Conservation (phyloP, 345 rosid genomes). For the Conringia planisiliqua region DNA sequence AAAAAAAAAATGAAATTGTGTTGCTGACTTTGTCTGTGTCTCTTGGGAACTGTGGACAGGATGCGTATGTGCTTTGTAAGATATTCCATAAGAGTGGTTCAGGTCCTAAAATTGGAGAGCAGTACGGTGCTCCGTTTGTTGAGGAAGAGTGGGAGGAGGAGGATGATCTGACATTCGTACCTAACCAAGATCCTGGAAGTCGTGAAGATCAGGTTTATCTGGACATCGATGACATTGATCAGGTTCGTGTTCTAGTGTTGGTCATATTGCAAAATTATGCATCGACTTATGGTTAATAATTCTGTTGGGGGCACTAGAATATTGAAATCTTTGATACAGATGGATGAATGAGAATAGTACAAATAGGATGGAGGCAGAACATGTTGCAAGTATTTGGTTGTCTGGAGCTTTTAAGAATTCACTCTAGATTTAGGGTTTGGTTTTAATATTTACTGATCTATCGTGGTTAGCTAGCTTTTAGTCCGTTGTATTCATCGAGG, state of each 20-base stretch:
- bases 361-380: not conserved
- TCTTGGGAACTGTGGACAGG: slow-evolving; percentile 47
- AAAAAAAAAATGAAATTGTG: no score
- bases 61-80: slow-evolving; percentile 82
- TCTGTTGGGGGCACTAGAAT: not conserved
- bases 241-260: slow-evolving; percentile 43
- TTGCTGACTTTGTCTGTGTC: slow-evolving; percentile 13
- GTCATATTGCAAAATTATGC: not conserved
- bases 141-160: slow-evolving; percentile 86
- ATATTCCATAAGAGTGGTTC: slow-evolving; percentile 93
- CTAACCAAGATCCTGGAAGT: slow-evolving; percentile 42
- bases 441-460: not conserved
- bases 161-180: slow-evolving; percentile 43
- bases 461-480: not conserved
- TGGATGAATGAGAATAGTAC: no score
- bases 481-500: not conserved
- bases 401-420: no score
- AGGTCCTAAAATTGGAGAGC: slow-evolving; percentile 96
- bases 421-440: no score
- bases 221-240: slow-evolving; percentile 50
- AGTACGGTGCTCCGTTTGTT: slow-evolving; percentile 91
- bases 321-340: not conserved
- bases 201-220: slow-evolving; percentile 42
- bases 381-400: not conserved
- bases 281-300: not conserved